phyloP scores from a whole-genome alignment of 1,284 basidiomycete genomes.

The Somion occarium region DNA sequence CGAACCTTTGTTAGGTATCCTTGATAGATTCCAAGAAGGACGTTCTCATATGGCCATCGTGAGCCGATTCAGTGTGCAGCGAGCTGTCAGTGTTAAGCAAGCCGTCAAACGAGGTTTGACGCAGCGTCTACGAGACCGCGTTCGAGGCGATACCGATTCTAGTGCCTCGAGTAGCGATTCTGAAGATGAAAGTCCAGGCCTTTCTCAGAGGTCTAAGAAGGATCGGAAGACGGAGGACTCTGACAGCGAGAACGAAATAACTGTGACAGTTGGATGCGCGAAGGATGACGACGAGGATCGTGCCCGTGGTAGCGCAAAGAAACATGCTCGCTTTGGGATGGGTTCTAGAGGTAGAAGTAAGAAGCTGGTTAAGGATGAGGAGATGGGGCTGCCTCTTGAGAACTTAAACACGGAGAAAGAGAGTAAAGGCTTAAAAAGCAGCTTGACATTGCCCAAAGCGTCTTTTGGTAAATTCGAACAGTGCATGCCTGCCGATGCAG shows the following conservation, averaged over 20 bases:
- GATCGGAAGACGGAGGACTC: conserved; percentile 12
- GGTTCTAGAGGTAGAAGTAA: conserved; percentile 10
- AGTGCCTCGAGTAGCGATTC: conserved; percentile 33
- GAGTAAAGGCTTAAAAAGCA: conserved; percentile 11
- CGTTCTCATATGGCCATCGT: conserved; percentile 92
- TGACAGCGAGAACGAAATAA: conserved; percentile 30
- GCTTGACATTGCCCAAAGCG: conserved; percentile 26
- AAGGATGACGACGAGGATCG: conserved; percentile 26
- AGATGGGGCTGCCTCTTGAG: conserved; percentile 30
- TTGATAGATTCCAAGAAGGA: conserved; percentile 90
- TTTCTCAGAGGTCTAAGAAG: conserved; percentile 16
- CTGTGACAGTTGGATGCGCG: conserved; percentile 27
- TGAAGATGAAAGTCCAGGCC: conserved; percentile 29
- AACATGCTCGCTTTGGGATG: conserved; percentile 19
- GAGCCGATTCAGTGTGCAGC: conserved; percentile 44
- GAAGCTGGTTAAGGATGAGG: conserved; percentile 30
- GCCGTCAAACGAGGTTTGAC: conserved; percentile 70
- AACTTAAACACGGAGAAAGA: conserved; percentile 15
- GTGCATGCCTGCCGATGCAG: conserved; percentile 80
- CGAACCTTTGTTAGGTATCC: conserved; percentile 80
- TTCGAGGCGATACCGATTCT: conserved; percentile 58
- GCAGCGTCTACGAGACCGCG: conserved; percentile 57
- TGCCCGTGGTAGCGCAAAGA: conserved; percentile 13
- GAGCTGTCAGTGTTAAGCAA: conserved; percentile 62
- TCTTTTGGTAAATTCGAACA: conserved; percentile 55